These are phyloP conservation scores for Suillus clintonianus DNA, from an alignment of 768 basidiomycete genomes.

Conservation along the genomic window DNA sequence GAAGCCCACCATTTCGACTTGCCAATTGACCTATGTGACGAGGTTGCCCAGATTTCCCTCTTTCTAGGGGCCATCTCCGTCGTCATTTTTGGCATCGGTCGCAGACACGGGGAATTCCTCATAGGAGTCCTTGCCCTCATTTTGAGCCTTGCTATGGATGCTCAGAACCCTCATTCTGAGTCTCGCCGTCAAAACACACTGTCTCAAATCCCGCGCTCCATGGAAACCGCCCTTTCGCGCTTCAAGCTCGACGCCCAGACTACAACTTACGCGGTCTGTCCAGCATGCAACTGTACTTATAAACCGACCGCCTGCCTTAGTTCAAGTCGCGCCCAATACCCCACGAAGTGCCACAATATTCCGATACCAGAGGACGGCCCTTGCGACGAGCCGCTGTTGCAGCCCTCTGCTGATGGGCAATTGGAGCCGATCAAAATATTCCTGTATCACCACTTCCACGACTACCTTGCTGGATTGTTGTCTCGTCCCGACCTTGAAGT, in stretches of 20 bases:
- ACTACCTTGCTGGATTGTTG: background rate
- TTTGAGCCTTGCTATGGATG: conserved; percentile 5
- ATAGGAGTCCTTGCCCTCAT: conserved; percentile 16
- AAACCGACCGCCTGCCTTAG: background rate
- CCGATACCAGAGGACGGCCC: background rate
- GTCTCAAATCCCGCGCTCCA: background rate
- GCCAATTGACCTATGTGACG: conserved; percentile 9
- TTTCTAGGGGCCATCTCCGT: too few relatives aligned
- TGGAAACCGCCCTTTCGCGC: conserved; percentile 5
- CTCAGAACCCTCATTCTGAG: background rate
- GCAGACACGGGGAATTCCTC: conserved; percentile 16
- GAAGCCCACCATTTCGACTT: conserved; percentile 6
- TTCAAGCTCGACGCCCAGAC: conserved; percentile 17
- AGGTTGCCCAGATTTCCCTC: too few relatives aligned
- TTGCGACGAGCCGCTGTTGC: background rate
- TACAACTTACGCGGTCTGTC: conserved; percentile 15
- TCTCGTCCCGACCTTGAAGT: conserved; percentile 4
- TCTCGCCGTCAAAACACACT: background rate
- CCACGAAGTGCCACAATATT: conserved; percentile 6
- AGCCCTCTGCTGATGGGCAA: background rate
- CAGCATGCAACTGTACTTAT: conserved; percentile 13
- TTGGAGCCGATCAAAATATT: background rate
- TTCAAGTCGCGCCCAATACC: conserved; percentile 7
- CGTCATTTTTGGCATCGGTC: conserved; percentile 15
- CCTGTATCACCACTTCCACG: background rate